Conservation (phyloP, 75 land plant species). For the Larix kaempferi region DNA sequence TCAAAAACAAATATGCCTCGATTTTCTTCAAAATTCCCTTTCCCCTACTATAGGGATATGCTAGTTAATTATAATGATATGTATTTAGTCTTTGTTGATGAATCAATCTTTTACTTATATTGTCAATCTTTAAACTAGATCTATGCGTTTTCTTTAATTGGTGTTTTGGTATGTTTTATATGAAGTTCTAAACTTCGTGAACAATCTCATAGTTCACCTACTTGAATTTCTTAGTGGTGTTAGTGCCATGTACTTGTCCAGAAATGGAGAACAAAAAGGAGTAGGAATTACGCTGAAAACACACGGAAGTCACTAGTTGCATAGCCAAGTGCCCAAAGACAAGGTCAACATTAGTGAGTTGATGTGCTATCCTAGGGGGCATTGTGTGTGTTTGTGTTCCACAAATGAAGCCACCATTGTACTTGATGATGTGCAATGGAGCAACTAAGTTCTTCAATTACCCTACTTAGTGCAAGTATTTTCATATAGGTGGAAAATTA, state of each 20-base stretch:
- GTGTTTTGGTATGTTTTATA: too few relatives aligned
- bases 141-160: too few relatives aligned
- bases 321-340: conserved; percentile 86
- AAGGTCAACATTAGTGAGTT: conserved; percentile 71
- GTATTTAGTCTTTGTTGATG: too few relatives aligned
- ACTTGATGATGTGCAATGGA: conserved; percentile 79
- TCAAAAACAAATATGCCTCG: too few relatives aligned
- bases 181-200: too few relatives aligned
- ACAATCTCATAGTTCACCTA: conserved; percentile 39
- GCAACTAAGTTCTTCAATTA: conserved; percentile 46
- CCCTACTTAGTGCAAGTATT: too few relatives aligned
- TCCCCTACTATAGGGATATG: too few relatives aligned
- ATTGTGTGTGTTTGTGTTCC: conserved; percentile 77
- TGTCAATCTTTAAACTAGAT: too few relatives aligned
- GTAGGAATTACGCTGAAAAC: conserved; percentile 55
- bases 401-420: conserved; percentile 62
- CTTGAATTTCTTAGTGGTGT: conserved; percentile 83
- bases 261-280: conserved; percentile 64
- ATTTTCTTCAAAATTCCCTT: too few relatives aligned
- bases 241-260: conserved; percentile 89
- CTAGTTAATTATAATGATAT: too few relatives aligned
- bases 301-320: conserved; percentile 21
- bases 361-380: conserved; percentile 89
- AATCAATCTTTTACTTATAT: too few relatives aligned
- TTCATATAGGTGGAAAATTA: too few relatives aligned